Percentiles rank a stretch among this genome's conserved stretches.
These are phyloP conservation scores for Candida alai DNA, from an alignment of 805 yeast genomes.

Conservation along the genomic window DNA sequence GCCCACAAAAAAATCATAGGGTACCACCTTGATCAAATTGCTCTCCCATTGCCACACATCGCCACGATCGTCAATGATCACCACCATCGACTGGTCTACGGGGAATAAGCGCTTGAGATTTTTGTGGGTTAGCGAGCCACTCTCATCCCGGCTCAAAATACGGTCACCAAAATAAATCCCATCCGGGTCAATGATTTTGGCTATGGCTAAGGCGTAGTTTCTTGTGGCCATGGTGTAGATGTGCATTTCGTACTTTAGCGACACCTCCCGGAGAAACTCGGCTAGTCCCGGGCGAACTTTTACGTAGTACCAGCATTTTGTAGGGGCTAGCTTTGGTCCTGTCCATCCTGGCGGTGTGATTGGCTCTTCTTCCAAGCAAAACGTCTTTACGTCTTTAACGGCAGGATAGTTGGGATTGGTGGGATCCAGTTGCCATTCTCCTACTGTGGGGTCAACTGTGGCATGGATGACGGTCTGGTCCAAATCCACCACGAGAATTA, in stretches of 20 bases:
- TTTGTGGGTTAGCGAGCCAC: slow-evolving; percentile 88
- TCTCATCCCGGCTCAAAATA: slow-evolving; percentile 88
- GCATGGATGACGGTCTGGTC: slow-evolving; percentile 98
- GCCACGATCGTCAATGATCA: slow-evolving; percentile 94
- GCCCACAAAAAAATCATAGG: slow-evolving; percentile 94
- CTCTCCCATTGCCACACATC: slow-evolving; percentile 99
- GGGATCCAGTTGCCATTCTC: slow-evolving; percentile 91
- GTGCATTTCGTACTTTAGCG: slow-evolving; percentile 78
- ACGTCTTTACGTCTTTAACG: slow-evolving; percentile 74
- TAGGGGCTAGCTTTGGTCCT: slow-evolving; percentile 57
- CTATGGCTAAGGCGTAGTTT: slow-evolving; percentile 85
- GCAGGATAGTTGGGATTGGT: slow-evolving; percentile 80
- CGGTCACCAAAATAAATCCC: slow-evolving; percentile 87
- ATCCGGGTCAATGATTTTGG: slow-evolving; percentile 86
- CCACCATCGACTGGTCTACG: slow-evolving; percentile 94
- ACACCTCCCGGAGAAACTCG: slow-evolving; percentile 63
- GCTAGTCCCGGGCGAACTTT: slow-evolving; percentile 85
- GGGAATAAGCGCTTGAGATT: slow-evolving; percentile 87
- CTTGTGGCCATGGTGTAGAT: slow-evolving; percentile 98
- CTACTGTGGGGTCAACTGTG: slow-evolving; percentile 95
- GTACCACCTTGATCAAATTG: slow-evolving; percentile 86
- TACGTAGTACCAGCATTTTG: slow-evolving; percentile 84
- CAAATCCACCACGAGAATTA: slow-evolving; percentile 90
- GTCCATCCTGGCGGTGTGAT: slow-evolving; percentile 53
- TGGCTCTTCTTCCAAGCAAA: slow-evolving; percentile 74